phyloP scores from a whole-genome alignment of 306 rosid genomes.

The Macrotyloma uniflorum region DNA sequence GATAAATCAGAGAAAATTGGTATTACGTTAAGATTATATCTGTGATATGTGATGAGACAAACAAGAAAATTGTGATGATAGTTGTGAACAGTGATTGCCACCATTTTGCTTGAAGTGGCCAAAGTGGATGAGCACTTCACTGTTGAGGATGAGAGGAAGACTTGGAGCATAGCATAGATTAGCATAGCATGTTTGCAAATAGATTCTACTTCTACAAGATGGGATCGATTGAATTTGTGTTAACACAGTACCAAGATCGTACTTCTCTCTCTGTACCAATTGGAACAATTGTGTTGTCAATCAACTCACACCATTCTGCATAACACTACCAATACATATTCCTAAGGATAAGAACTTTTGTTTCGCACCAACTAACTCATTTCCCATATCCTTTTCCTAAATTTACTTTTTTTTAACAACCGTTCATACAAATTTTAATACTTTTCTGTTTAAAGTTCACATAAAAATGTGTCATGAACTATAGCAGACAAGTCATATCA shows the following conservation, averaged over 20 bases:
- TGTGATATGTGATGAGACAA: constrained; percentile 30
- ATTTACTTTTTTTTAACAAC: not conserved
- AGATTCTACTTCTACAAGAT: not conserved
- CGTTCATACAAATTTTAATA: not conserved
- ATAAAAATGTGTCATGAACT: not conserved
- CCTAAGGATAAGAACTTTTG: not conserved
- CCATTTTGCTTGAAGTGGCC: constrained; percentile 51
- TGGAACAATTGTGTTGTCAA: constrained; percentile 36
- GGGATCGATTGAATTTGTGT: not conserved
- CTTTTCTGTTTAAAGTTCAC: not conserved
- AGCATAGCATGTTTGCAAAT: constrained; percentile 2
- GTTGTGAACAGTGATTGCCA: constrained; percentile 42
- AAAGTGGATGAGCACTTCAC: constrained; percentile 55
- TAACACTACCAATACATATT: not conserved
- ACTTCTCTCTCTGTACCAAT: constrained; percentile 42
- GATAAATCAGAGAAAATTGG: constrained; percentile 40
- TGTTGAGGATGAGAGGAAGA: not conserved
- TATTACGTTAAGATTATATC: not conserved
- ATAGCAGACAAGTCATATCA: not conserved
- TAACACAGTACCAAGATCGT: constrained; percentile 4
- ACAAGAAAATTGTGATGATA: constrained; percentile 28
- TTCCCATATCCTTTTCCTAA: not conserved
- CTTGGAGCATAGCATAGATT: not conserved
- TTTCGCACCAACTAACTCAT: not conserved
- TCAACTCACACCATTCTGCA: constrained; percentile 21